Base-by-base conservation (phyloP, 371 early-diverging fungal species). In the Dichotomocladium elegans region DNA sequence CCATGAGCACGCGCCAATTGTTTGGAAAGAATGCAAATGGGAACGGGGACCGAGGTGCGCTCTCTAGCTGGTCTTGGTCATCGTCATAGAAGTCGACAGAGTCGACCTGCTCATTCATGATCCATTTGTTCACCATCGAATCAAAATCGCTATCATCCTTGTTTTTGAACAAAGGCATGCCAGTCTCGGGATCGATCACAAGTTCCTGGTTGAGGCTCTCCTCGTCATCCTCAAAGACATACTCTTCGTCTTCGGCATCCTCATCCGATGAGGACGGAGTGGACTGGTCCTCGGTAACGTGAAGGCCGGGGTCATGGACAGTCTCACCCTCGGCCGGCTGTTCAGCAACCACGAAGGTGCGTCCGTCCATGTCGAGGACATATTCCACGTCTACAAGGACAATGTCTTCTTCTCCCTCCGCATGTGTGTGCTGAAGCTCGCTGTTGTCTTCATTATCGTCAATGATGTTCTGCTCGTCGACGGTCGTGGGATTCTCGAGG, bases 101-200 rank as follows among this genome's bases (percentile, higher is more conserved):
- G 37, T 37, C 21, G 37, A 9, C 15, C 21, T 37, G 37, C n/a
- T n/a, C 37, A 15, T n/a, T 21, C n/a, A n/a, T n/a, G n/a, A n/a
- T n/a, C n/a, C n/a, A n/a, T n/a, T n/a, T n/a, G n/a, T n/a, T n/a
- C n/a, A n/a, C 37, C 37, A 37, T 37, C 21, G 37, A 37, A 37
- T 33, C 49, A 26, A 49, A 49, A 24, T 49, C 49, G n/a, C 21
- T 25, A 24, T 31, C 22, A 15, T 33, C 29, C 35, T 49, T 49
- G 35, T 35, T 35, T 24, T 35, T 49, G 21, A 33, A 49, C 19
- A 21, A 24, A 34, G 49, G 34, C 25, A 49, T 19, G 49, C n/a
- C 35, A n/a, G 34, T 49, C 26, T 49, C 49, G 37, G 31, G 35
- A 35, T 49, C 49, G 25, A 37, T 37, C 37, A 17, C 37, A 19